Evolutionary conservation across 345 rosid species (phyloP), one percentile per base, ranked within the genome.

Genomic region (Pelargonium nanum): DNA sequence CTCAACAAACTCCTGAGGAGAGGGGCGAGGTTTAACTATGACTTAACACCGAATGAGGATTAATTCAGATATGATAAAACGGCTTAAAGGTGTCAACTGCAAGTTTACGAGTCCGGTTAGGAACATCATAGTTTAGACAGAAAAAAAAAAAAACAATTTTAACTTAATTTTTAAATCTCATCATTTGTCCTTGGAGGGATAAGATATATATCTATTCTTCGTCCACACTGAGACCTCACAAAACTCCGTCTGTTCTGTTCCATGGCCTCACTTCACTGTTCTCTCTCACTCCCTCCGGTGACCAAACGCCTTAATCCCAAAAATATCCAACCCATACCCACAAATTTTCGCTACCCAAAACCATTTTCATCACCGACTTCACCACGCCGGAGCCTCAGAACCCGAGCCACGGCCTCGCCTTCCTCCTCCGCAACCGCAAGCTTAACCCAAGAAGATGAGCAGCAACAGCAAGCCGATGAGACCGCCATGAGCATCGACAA

Each of bases 401-500:
- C 70, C 73, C 72, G 70, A 59, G 75, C 77, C 53, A 24, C 67
- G 40, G 30, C 50, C 70, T 64, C 66, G 4, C 13, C 73, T n/a
- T 16, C 82, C 2, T 59, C 77, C 25, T 61, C 63, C n/a, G 72
- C 71, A 56, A 78, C 65, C 30, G 71, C 48, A 4, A n/a, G n/a
- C n/a, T n/a, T n/a, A n/a, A 40, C 15, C 32, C 4, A 28, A 40
- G 48, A 40, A 12, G 16, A 40, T 0, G 48, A 40, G 16, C 48
- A 17, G 48, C 10, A 40, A 17, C 48, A 40, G 48, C 48, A 40
- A 40, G 55, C 63, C 21, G 26, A 58, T 32, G 64, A 73, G n/a
- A 82, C 64, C 24, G 17, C 78, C 61, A 85, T 91, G 85, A 83
- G 78, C 70, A 71, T 88, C 44, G 92, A 91, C 58, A 80, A 79